Evolutionary conservation across 306 rosid species (phyloP).

Genomic region (Inga oerstediana): DNA sequence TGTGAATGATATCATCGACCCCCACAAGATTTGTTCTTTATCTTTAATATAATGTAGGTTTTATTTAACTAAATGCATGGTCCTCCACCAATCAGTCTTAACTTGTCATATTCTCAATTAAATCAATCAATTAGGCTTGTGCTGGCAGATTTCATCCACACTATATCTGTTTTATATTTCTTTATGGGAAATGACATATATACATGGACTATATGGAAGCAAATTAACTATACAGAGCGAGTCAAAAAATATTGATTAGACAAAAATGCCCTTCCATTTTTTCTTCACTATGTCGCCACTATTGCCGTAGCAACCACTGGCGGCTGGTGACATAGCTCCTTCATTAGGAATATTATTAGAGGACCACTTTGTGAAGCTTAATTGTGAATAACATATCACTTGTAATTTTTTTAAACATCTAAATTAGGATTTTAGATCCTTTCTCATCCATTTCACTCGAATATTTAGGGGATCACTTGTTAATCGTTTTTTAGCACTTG

Average conservation of each 20-base stretch:
- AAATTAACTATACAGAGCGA: background rate
- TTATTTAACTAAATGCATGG: background rate
- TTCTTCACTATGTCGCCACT: too few species aligned
- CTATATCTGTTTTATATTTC: background rate
- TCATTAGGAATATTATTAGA: too few species aligned
- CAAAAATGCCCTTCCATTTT: background rate
- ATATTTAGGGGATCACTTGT: background rate
- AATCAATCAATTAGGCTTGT: background rate
- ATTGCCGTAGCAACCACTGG: too few species aligned
- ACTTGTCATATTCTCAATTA: background rate
- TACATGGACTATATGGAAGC: background rate
- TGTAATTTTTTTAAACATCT: too few species aligned
- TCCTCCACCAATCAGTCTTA: background rate
- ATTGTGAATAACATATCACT: too few species aligned
- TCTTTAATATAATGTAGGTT: background rate
- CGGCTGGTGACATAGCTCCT: too few species aligned
- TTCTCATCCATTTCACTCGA: background rate
- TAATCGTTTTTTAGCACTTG: background rate
- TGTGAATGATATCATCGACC: background rate
- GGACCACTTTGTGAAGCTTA: too few species aligned
- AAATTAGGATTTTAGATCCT: background rate
- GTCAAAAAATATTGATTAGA: background rate
- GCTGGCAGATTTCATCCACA: background rate
- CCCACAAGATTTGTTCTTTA: background rate
- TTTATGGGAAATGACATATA: background rate